phyloP scores from a whole-genome alignment of 108 stramenopile genomes.

The Cyclotella baltica region DNA sequence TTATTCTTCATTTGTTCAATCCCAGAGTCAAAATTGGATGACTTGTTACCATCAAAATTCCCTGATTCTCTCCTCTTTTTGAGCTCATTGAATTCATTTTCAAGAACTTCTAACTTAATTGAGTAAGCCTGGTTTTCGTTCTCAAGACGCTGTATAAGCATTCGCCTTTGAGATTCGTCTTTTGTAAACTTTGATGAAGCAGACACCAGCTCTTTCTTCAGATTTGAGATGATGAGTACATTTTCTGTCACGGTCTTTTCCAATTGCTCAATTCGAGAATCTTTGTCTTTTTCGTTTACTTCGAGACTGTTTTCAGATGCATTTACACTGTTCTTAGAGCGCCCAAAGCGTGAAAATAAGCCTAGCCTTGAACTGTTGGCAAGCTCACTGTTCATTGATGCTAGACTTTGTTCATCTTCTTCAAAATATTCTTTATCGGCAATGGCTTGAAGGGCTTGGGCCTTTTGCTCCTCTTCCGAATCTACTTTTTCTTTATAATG shows the following conservation, averaged over 20 bases:
- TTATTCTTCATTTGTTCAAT: constrained; percentile 20
- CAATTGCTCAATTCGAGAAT: constrained; percentile 35
- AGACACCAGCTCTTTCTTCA: constrained; percentile 40
- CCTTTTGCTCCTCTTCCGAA: constrained; percentile 34
- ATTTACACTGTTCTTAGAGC: constrained; percentile 14
- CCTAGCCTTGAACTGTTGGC: constrained; percentile 9
- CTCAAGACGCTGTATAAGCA: constrained; percentile 47
- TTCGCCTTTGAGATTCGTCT: constrained; percentile 43
- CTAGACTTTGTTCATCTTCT: constrained; percentile 20
- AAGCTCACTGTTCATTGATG: constrained; percentile 8
- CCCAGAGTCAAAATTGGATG: constrained; percentile 15
- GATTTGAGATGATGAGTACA: constrained; percentile 40
- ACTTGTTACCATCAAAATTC: neutral
- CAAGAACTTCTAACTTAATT: constrained; percentile 35
- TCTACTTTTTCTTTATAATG: constrained; percentile 37
- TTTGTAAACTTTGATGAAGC: constrained; percentile 46
- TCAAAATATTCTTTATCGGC: constrained; percentile 50
- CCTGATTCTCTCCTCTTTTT: constrained; percentile 13
- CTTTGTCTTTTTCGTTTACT: constrained; percentile 37
- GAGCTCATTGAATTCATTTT: constrained; percentile 22
- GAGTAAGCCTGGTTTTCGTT: constrained; percentile 50
- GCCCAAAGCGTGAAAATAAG: constrained; percentile 34
- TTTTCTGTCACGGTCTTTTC: constrained; percentile 42
- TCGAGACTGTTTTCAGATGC: constrained; percentile 24
- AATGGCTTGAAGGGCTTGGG: constrained; percentile 33